These are phyloP conservation scores for Acanthamoeba rhysodes DNA, from an alignment of 208 protist species.

Conservation along the genomic window DNA sequence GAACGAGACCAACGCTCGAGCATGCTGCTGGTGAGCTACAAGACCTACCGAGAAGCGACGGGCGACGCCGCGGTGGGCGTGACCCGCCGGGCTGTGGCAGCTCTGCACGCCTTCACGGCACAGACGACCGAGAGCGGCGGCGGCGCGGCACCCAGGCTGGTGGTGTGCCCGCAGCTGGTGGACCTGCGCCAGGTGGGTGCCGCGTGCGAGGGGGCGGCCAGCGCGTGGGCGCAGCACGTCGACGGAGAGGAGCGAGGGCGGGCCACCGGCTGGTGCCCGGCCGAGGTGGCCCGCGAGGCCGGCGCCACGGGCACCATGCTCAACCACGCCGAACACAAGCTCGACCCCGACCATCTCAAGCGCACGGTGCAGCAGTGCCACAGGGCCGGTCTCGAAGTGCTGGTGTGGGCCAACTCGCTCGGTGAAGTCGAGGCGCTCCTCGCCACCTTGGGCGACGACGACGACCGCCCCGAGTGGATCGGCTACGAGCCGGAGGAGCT, in stretches of 20 bases:
- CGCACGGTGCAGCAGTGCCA: neutral
- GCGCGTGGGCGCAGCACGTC: neutral
- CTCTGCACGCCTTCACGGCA: neutral
- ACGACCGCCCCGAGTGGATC: neutral
- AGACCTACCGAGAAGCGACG: neutral
- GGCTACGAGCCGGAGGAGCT: constrained; percentile 7
- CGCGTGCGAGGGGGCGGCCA: neutral
- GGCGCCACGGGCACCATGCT: neutral
- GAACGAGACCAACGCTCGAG: no score
- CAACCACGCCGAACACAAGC: constrained; percentile 1
- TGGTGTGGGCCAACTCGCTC: neutral
- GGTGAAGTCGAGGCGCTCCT: neutral
- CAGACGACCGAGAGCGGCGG: neutral
- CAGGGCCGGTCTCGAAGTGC: neutral
- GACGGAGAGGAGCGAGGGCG: neutral
- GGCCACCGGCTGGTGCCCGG: neutral
- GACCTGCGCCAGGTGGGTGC: neutral
- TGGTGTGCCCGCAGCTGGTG: neutral
- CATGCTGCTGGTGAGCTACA: neutral
- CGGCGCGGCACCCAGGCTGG: neutral
- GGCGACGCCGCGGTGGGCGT: neutral
- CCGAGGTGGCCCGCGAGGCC: neutral
- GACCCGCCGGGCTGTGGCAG: neutral
- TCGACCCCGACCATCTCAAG: neutral
- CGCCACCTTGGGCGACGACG: neutral